phyloP scores from a whole-genome alignment of 2,329 filamentous ascomycete species.

The Pyricularia sp. region DNA sequence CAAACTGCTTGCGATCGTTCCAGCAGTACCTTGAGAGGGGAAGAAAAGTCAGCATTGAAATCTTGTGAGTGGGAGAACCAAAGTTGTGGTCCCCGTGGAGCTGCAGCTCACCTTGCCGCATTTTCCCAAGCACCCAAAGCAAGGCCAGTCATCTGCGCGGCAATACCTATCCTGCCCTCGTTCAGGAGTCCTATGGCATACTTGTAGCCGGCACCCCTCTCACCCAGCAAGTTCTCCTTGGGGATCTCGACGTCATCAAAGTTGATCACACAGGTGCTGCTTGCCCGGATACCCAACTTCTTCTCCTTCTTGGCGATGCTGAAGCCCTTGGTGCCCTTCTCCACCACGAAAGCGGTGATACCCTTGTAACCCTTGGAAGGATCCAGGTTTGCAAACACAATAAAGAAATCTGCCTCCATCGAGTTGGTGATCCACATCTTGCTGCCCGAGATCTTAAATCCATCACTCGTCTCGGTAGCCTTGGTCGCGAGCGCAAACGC shows the following conservation, averaged over 20 bases:
- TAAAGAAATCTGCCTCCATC: constrained; percentile 88
- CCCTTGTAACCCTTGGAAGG: constrained; percentile 91
- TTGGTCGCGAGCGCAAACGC: constrained; percentile 92
- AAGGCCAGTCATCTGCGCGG: constrained; percentile 96
- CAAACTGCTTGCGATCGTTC: constrained; percentile 98
- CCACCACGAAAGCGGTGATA: constrained; percentile 91
- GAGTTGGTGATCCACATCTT: constrained; percentile 99
- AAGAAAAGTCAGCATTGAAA: background rate
- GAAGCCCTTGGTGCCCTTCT: constrained; percentile 84
- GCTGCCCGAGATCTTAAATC: constrained; percentile 79
- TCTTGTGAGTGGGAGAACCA: background rate
- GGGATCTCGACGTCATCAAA: constrained; percentile 94
- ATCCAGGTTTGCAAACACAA: constrained; percentile 95
- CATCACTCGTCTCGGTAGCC: constrained; percentile 71
- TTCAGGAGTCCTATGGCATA: constrained; percentile 92
- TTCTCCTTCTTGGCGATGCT: constrained; percentile 99
- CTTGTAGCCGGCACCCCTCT: constrained; percentile 91
- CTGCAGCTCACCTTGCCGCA: constrained; percentile 54
- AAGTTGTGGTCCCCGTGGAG: background rate
- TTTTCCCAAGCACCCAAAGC: constrained; percentile 94
- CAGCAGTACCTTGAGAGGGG: constrained; percentile 62
- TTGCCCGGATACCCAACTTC: constrained; percentile 94
- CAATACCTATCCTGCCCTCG: constrained; percentile 95
- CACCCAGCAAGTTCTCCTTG: constrained; percentile 76
- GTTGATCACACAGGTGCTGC: constrained; percentile 93